Evolutionary conservation across 164 flowering plant genomes (phyloP), one percentile per base, ranked within the genome.

Genomic region (Amborella trichopoda): DNA sequence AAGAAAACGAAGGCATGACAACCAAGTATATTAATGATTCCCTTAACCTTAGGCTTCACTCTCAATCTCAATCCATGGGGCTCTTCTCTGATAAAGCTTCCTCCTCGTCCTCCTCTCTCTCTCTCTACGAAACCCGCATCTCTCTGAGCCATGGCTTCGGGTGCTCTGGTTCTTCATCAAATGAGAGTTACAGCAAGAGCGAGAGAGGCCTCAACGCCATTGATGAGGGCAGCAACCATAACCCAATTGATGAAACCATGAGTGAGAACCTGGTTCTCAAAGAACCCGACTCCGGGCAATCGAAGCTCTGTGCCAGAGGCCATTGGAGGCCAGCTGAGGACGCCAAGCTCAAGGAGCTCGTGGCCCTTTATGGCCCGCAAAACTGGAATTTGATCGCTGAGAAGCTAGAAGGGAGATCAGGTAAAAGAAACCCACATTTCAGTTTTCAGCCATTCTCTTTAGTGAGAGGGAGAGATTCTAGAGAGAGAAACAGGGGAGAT

Each of bases 301-400:
- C 49, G 9, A 50, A 38, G 50, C 38, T 42, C 2, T 58, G 55
- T 44, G 49, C 55, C 32, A 46, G 69, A 44, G 64, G 65, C 23
- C 65, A 60, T 44, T 65, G 69, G 69, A 65, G 65, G 27, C 65
- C 61, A 14, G 54, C 61, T 24, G 69, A 53, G 46, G 55, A 61
- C 39, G 49, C 54, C 19, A 56, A 51, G 25, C 64, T 67, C 26
- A 47, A 33, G 46, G 61, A 55, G 23, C 61, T 65, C 4, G 65
- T 65, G 12, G 39, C 58, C 24, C 51, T 37, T n/a, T 60, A 55
- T 33, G 69, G 69, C 2, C 58, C 69, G 30, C 65, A 60, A 26
- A 65, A 65, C 49, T 65, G 65, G 69, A 65, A 65, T 38, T 22
- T 61, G 14, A 65, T 65, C 22, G 64, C 69, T 3, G 65, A 59